A percentile compares a stretch with the other conserved stretches of the same genome.
These are phyloP conservation scores for Chloropicon primus DNA, from an alignment of 139 green algal genomes.

Conservation along the genomic window DNA sequence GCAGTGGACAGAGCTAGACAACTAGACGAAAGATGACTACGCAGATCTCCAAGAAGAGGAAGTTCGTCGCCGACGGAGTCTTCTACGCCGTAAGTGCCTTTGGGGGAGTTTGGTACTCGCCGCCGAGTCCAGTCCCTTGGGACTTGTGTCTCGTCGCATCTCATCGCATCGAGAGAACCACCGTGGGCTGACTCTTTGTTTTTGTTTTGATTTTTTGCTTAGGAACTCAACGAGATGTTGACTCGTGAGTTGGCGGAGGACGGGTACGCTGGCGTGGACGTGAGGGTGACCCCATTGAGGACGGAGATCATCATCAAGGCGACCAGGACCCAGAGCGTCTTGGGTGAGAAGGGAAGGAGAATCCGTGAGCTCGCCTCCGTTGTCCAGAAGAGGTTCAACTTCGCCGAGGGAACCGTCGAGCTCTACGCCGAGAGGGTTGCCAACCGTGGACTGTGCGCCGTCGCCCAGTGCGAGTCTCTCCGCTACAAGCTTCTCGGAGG, in stretches of 20 bases:
- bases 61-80: slow-evolving; percentile 97
- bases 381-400: slow-evolving; percentile 99
- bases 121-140: no score
- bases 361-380: slow-evolving; percentile 96
- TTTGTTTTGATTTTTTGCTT: not conserved
- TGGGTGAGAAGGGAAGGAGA: slow-evolving; percentile 93
- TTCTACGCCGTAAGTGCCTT: slow-evolving; percentile 80
- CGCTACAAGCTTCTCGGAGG: slow-evolving; percentile 99
- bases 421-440: slow-evolving; percentile 98
- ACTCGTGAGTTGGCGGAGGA: slow-evolving; percentile 88
- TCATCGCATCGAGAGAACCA: not conserved
- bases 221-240: slow-evolving; percentile 97
- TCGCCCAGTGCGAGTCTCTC: slow-evolving; percentile 96
- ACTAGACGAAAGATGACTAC: slow-evolving; percentile 14
- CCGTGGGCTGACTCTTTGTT: not conserved
- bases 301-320: slow-evolving; percentile 99
- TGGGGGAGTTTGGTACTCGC: no score
- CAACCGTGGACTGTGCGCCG: slow-evolving; percentile 94
- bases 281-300: slow-evolving; percentile 90
- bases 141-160: no score
- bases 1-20: not conserved
- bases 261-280: slow-evolving; percentile 98
- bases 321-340: slow-evolving; percentile 93
- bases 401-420: slow-evolving; percentile 86
- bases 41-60: slow-evolving; percentile 27